Base-by-base conservation (phyloP, 495 filamentous ascomycete species). In the Cercophora samala region DNA sequence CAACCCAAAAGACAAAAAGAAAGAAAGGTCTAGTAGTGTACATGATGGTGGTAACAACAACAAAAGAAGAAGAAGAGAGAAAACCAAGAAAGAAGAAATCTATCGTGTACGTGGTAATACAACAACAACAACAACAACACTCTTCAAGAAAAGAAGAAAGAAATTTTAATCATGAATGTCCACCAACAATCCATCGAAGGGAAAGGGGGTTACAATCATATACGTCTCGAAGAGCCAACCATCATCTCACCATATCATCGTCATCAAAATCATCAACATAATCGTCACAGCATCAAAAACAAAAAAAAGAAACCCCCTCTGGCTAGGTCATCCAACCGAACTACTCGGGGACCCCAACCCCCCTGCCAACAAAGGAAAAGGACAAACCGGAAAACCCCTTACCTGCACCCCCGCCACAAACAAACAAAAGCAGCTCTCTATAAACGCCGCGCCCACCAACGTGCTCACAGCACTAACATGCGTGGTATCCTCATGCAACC, bases 321-420 rank as follows among this genome's bases (percentile, higher is more conserved):
- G n/a, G n/a, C n/a, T n/a, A 37, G 5, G 53, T 56, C 53, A 8
- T 18, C 53, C 22, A 3, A 19, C 53, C 22, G 53, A 23, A 56
- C 22, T n/a, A 46, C 37, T 29, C 26, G 37, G 37, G 6, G 37
- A 46, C 37, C 37, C 8, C 37, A 46, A 46, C 9, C 9, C 37
- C 37, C 8, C 15, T 32, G 23, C 13, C 19, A 60, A 60, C 25
- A 62, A 51, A 4, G 42, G 42, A 51, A 42, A 63, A 60, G 19
- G 42, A 56, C 22, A 70, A 46, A 46, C 37, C 6, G 37, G 37
- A 46, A 46, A 46, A 5, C 37, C 22, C n/a, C 77, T 64, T 72
- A 85, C 84, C 74, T 86, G 86, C 21, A 98, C 85, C 0, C 85
- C 95, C 0, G 93, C 88, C 32, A 97, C 91, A 79, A 98, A 98